A percentile compares a stretch with the other conserved stretches of the same genome.
phyloP scores from a whole-genome alignment of 2,329 filamentous ascomycete species.

The Fonsecaea pugnacius region DNA sequence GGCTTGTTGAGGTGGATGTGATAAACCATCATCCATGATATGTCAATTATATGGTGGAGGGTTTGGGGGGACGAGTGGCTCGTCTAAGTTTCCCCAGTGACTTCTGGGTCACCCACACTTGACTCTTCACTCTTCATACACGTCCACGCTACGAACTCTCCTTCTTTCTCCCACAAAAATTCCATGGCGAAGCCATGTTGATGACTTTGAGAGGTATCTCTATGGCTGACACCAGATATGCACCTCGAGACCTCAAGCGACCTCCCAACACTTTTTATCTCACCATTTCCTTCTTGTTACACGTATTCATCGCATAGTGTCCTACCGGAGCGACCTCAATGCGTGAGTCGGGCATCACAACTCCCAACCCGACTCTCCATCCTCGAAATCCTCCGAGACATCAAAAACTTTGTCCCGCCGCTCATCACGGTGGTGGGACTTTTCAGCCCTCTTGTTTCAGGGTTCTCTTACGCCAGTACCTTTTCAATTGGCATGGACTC shows the following conservation, averaged over 20 bases:
- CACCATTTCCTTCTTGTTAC: background rate
- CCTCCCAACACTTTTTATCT: background rate
- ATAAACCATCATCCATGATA: background rate
- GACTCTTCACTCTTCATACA: too few relatives aligned
- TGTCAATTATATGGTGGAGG: background rate
- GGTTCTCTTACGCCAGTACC: background rate
- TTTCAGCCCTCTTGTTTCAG: background rate
- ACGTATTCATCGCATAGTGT: background rate
- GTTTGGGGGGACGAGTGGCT: background rate
- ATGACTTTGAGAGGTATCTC: conserved; percentile 34
- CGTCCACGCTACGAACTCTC: too few relatives aligned
- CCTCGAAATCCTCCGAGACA: conserved; percentile 8
- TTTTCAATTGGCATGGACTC: background rate
- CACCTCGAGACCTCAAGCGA: conserved; percentile 25
- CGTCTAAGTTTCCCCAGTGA: background rate
- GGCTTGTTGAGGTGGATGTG: background rate
- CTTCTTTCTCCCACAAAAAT: too few relatives aligned
- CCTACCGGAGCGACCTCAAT: background rate
- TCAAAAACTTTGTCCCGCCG: background rate
- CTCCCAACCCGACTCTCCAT: conserved; percentile 7
- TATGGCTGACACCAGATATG: conserved; percentile 31
- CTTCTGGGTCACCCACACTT: background rate
- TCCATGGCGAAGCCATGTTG: too few relatives aligned
- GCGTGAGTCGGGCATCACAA: background rate
- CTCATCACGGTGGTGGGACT: background rate